Base-by-base conservation (phyloP, 305 asterid genomes). In the Withania somnifera region DNA sequence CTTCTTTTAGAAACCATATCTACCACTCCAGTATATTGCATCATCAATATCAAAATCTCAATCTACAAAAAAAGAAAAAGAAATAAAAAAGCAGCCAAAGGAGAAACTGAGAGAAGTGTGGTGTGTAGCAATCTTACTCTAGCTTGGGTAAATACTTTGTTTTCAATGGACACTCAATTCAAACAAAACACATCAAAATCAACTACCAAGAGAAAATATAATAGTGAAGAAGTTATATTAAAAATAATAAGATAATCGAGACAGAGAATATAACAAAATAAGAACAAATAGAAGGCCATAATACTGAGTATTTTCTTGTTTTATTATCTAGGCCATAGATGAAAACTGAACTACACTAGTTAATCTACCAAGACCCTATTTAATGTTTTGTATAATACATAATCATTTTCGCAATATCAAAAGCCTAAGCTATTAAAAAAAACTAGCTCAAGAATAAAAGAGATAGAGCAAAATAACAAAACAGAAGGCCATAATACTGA, bases 311-410 rank as follows among this genome's bases (percentile, higher is more conserved):
- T 34, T 26, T 56, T 47, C 60, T 66, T 77, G 19, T 73, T 51
- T 77, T 69, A n/a, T n/a, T n/a, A n/a, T n/a, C n/a, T n/a, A n/a
- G n/a, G n/a, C n/a, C n/a, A n/a, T 20, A 40, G 60, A 68, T 30
- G 50, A 79, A 76, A 71, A 26, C 11, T 61, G 24, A 79, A 78
- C 84, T 63, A 84, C 53, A 66, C 82, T 71, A 84, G 14, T 24
- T 42, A 58, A 24, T 82, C 51, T 79, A 80, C 67, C 77, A 15
- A 84, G n/a, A 34, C 15, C 22, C 42, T 73, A 63, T 40, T 57
- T 75, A 45, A 71, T 73, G 40, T 69, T 68, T 15, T 85, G 80
- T 85, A 87, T 85, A 83, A 24, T 82, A 58, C 76, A 58, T 30
- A 7, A 11, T 60, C 52, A 53, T 54, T 76, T 19, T 32, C 63